Base-by-base conservation (phyloP, 495 filamentous ascomycete species). In the Cercophora newfieldiana region DNA sequence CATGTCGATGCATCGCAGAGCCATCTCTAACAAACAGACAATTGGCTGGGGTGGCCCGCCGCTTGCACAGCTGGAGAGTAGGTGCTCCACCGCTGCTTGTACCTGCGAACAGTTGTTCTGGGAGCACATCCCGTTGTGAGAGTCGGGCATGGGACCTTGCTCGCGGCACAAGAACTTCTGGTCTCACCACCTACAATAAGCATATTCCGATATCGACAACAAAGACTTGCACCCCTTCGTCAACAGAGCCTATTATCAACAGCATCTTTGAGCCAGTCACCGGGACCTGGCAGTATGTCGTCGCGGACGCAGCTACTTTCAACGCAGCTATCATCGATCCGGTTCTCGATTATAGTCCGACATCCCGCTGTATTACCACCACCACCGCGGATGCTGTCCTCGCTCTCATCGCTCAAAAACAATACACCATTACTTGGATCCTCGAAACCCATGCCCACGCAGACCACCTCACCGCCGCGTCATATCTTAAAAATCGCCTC, bases 401-500 rank as follows among this genome's bases (percentile, higher is more conserved):
- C 0, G 31, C 67, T 0, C 25, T 84, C 2, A 65, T 82, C 47
- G 53, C 68, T 16, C 48, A 74, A 25, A 67, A 83, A 0, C 74
- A 76, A 4, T 88, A 87, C 72, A 76, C 28, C 7, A 72, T 88
- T 31, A 71, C 69, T 5, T 69, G 65, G 24, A 83, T 89, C 28
- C 77, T 89, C n/a, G 87, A 88, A 66, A 88, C 87, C 0, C 86
- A 89, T 68, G 82, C 79, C 7, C 87, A 89, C 66, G 87, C 87
- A 21, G 86, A 88, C 71, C 86, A 88, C 68, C 67, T 88, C 10
- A 87, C 84, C 1, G 81, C 86, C 0, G 71, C 86, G 0, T 74
- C 73, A 7, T 89, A 88, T 67, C 75, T 89, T 0, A 85, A 86
- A 66, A 59, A 64, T 0, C 69, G 67, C 6, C 76, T 89, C 0